Conservation (phyloP, 495 filamentous ascomycete genomes). For the Podospora bellae-mahoneyi region DNA sequence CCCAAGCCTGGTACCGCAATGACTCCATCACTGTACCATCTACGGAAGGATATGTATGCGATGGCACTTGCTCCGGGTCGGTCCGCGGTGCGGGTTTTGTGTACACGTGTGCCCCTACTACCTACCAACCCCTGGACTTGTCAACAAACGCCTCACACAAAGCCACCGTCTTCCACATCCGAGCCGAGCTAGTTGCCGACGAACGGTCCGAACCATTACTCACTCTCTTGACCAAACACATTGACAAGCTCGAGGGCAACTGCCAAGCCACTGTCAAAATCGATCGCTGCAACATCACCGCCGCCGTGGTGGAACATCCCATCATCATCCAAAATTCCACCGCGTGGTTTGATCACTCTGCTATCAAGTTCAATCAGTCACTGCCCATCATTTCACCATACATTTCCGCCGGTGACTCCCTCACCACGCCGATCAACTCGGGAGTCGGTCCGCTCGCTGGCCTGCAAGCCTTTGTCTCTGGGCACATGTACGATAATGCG, state of each 20-base stretch:
- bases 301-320: slow-evolving; percentile 20
- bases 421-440: background rate
- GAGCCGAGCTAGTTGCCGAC: background rate
- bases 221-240: slow-evolving; percentile 3
- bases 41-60: slow-evolving; percentile 2
- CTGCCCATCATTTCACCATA: background rate
- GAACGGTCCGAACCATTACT: background rate
- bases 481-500: background rate
- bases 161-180: slow-evolving; percentile 17
- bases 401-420: background rate
- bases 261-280: slow-evolving; percentile 14
- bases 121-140: background rate
- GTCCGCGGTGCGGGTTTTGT: slow-evolving; percentile 17
- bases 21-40: slow-evolving; percentile 5
- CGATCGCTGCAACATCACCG: slow-evolving; percentile 13
- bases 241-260: slow-evolving; percentile 8
- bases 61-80: slow-evolving; percentile 14
- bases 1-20: slow-evolving; percentile 14
- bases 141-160: slow-evolving; percentile 6
- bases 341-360: slow-evolving; percentile 1
- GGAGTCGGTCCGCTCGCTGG: slow-evolving; percentile 1
- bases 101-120: slow-evolving; percentile 12
- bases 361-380: background rate
- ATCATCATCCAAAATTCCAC: slow-evolving; percentile 17
- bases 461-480: background rate